Evolutionary conservation across 2,329 filamentous ascomycete species (phyloP), one percentile per base, ranked within the genome.

Genomic region (Colletotrichum magnum): DNA sequence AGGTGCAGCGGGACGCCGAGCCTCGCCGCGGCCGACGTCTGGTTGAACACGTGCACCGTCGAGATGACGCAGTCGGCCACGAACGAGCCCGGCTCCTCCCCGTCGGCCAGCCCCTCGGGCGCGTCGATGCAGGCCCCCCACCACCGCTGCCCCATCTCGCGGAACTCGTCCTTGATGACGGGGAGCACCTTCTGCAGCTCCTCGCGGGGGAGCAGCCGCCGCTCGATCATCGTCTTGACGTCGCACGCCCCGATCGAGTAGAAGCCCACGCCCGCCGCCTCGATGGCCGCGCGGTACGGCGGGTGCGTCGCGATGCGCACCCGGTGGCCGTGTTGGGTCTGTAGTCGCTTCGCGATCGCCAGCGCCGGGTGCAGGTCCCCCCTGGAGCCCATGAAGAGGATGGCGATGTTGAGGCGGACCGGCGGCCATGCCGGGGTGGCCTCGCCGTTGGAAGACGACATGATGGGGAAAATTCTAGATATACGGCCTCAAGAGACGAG

Each of bases 1-100:
- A 92, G 78, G 73, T 89, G 87, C n/a, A 90, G 74, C 1, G 88
- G 88, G 45, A 89, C 83, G 0, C 87, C 87, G n/a, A 90, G 72
- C 66, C 85, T 83, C 76, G 90, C 86, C 1, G 88, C 88, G 50
- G 72, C 75, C 47, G 76, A 75, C 2, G 74, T 61, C 64, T 77
- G 74, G 9, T 72, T 74, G 26, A 73, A 76, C 56, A 73, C 73
- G 1, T 71, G 72, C n/a, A 75, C 75, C 58, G 75, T 75, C 5
- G 75, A 74, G 16, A 77, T 70, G 36, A 77, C 74, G 18, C 72
- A 70, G 32, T 76, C 75, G 12, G 75, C 75, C 18, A 74, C 71
- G 54, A 76, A 75, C n/a, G 69, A 50, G 1, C 16, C 51, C 9
- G 13, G 36, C 59, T 64, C 18, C 1, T 48, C 24, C 24, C 15